A percentile compares a stretch with the other conserved stretches of the same genome.
phyloP scores from a whole-genome alignment of 306 rosid genomes.

The Astragalus membranaceus region DNA sequence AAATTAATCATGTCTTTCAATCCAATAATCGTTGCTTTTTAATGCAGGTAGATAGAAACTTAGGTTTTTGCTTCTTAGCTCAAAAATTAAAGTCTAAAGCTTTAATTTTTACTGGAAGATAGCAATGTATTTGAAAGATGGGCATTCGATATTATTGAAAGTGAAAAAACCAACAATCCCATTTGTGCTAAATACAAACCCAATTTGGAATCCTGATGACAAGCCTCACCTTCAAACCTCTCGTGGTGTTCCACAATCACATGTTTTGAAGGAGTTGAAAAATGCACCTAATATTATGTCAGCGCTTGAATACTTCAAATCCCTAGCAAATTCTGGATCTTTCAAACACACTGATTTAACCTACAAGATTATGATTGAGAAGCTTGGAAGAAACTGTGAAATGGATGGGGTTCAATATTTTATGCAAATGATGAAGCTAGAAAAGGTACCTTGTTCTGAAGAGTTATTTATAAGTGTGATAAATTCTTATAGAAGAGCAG shows the following conservation, averaged over 20 bases:
- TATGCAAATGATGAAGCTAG: conserved; percentile 79
- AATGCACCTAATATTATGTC: conserved; percentile 25
- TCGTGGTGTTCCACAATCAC: conserved; percentile 35
- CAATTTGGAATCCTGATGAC: conserved; percentile 26
- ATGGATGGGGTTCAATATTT: conserved; percentile 65
- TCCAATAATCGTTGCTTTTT: no score
- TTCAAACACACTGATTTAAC: conserved; percentile 74
- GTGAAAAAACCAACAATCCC: conserved; percentile 53
- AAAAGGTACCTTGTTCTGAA: conserved; percentile 54
- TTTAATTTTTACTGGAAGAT: background rate
- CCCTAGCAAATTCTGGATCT: conserved; percentile 46
- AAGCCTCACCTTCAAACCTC: conserved; percentile 27
- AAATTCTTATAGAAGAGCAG: conserved; percentile 31
- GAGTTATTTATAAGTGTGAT: conserved; percentile 53
- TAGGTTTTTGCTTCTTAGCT: no score
- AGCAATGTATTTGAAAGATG: conserved; percentile 59
- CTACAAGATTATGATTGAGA: conserved; percentile 59
- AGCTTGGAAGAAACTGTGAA: conserved; percentile 46
- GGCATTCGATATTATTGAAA: conserved; percentile 60
- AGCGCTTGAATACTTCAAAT: conserved; percentile 58
- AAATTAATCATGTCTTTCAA: no score
- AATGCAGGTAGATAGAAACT: no score
- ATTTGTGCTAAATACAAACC: conserved; percentile 52
- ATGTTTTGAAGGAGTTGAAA: conserved; percentile 39
- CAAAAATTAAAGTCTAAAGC: background rate